Base-by-base conservation (phyloP, 352 stramenopile species). In the Phytophthora pini region DNA sequence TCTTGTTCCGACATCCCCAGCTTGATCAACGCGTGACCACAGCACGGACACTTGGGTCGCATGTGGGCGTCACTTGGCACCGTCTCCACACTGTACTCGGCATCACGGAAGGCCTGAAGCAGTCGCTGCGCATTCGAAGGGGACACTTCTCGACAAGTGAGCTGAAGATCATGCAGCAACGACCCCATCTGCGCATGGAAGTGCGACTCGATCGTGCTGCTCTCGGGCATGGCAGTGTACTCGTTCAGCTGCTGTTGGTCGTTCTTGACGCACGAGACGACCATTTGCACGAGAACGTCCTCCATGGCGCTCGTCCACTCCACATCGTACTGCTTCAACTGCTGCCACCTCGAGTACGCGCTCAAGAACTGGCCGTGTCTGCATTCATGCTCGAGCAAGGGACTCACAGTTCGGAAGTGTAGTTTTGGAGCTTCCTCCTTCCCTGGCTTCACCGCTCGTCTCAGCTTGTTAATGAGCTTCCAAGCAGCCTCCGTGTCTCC, bases 221-320 rank as follows among this genome's bases (percentile, higher is more conserved):
- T 57, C 20, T 69, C 45, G 2, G 44, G 17, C 41, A 57, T 52
- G 13, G 56, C 53, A 10, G 61, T 58, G 39, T 57, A 61, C 46
- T 56, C 34, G 12, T 44, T 59, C 13, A 47, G 15, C 49, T 61
- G 56, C 24, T 56, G 47, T 2, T 67, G 45, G 34, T 82, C 10
- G 34, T 76, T 61, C 39, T 68, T 70, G 8, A 80, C 53, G 45
- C 81, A 88, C 1, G 82, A 75, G 22, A 88, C 68, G n/a, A 88
- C 59, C 72, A 92, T 84, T 51, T 89, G 76, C 38, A 90, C 70
- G 29, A 93, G 69, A 51, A 75, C 72, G 56, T 90, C 80, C 47
- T 93, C 82, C 84, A 93, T 93, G 13, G 75, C 78, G 51, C 51
- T 72, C 20, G 80, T 93, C 84, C 84, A 93, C 68, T 90, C 77